Percentiles rank a stretch among this genome's conserved stretches.
These are phyloP conservation scores for Vitis hybrid DNA, from an alignment of 177 flowering plant species.

Conservation along the genomic window DNA sequence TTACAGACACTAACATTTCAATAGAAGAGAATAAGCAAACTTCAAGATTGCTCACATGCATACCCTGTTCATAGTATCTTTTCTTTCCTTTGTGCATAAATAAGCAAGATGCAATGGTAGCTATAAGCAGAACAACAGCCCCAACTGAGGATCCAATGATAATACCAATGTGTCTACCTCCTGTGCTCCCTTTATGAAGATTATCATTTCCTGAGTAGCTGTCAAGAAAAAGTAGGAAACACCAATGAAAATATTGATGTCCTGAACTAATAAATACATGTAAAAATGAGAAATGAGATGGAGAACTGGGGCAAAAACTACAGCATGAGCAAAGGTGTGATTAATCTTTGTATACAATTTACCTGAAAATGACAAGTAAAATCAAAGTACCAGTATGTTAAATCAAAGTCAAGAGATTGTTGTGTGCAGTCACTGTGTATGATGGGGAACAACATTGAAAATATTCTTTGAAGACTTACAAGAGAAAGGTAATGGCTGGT, in stretches of 20 bases:
- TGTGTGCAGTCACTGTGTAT: too few species aligned
- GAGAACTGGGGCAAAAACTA: too few species aligned
- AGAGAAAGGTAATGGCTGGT: too few species aligned
- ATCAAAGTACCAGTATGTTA: too few species aligned
- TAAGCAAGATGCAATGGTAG: conserved; percentile 45
- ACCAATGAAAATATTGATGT: not conserved
- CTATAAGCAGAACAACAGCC: conserved; percentile 55
- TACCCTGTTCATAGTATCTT: conserved; percentile 46
- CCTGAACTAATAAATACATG: too few species aligned
- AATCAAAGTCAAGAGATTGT: too few species aligned
- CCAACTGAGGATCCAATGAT: conserved; percentile 59
- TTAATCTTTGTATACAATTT: too few species aligned
- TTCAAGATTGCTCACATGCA: conserved; percentile 2
- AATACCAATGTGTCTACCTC: conserved; percentile 34
- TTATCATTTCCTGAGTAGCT: conserved; percentile 75
- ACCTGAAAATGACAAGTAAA: too few species aligned
- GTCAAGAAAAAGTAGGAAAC: conserved; percentile 12
- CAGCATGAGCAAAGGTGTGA: too few species aligned
- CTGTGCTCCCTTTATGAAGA: conserved; percentile 45
- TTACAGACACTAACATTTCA: not conserved
- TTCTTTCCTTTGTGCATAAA: conserved; percentile 44
- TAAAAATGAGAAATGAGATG: too few species aligned
- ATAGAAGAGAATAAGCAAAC: not conserved
- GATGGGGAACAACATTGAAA: too few species aligned
- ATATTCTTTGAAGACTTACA: too few species aligned